Evolutionary conservation across 176 grass and related monocot genomes (phyloP), one percentile per base, ranked within the genome.

Genomic region (Otatea glauca): DNA sequence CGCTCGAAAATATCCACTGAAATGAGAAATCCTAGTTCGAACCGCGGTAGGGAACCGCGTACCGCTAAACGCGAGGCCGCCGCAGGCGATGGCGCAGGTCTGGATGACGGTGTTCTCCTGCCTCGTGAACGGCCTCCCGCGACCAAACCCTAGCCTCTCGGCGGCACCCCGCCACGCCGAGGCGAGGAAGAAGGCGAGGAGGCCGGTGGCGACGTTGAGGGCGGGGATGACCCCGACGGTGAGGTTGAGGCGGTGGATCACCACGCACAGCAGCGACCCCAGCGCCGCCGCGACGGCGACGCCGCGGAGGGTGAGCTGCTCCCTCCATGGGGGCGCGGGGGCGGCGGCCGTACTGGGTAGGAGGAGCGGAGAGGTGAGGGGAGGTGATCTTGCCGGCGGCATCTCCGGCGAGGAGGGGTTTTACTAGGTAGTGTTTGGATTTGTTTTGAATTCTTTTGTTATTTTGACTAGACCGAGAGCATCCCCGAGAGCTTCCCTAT

Each of bases 41-140:
- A 55, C 9, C 17, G 38, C 2, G 50, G 32, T 21, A 5, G 55
- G 0, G 38, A 63, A 60, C 5, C 17, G 25, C 68, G 41, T 92
- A 97, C 95, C 95, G 55, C 95, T 98, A 21, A 94, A 98, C 0
- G 92, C 95, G 80, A 98, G 82, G 72, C 95, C 89, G 38, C 89
- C 94, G 89, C 95, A 98, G 6, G 95, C 92, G 81, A 94, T 90
- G 23, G 94, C 94, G 84, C 90, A 94, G n/a, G 94, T 97, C 78
- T 94, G 90, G 39, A 97, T 92, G 53, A 94, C 84, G 20, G 94
- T 92, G 83, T 92, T 97, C 90, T 97, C 92, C 88, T 97, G 88
- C 0, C 92, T n/a, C 0, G 86, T 94, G 80, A 94, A 94, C 94
- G 91, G 88, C 80, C 70, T 67, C 76, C 87, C 76, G 41, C 41